Conservation (phyloP, 352 stramenopile species). For the Globisporangium paroecandrum region DNA sequence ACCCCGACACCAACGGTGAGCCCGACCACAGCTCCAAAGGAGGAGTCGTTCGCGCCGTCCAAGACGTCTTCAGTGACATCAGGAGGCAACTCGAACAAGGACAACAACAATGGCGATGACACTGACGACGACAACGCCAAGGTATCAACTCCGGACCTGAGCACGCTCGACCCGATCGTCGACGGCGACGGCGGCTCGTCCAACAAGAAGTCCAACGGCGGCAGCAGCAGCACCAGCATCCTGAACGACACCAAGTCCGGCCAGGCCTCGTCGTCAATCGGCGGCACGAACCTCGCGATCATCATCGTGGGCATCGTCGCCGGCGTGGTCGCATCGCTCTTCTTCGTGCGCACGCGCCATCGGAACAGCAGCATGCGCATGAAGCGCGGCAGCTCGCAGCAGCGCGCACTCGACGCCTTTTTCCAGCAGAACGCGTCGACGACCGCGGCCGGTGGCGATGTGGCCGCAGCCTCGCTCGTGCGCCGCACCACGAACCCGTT, state of each 20-base stretch:
- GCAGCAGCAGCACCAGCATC: constrained; percentile 12
- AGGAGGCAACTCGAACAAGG: not conserved
- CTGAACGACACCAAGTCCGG: constrained; percentile 22
- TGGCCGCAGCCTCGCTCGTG: not conserved
- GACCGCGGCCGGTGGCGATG: constrained; percentile 6
- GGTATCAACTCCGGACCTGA: constrained; percentile 15
- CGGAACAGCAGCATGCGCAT: constrained; percentile 22
- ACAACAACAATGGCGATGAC: not conserved
- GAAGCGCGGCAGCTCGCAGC: constrained; percentile 33
- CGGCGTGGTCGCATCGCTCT: constrained; percentile 43
- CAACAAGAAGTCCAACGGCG: constrained; percentile 11
- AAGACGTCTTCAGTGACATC: constrained; percentile 6
- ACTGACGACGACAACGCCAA: constrained; percentile 14
- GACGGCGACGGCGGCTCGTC: constrained; percentile 13
- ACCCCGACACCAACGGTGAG: constrained; percentile 7
- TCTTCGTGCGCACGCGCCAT: constrained; percentile 47
- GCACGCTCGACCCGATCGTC: constrained; percentile 39
- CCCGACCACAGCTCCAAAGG: constrained; percentile 15
- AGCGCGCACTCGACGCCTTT: constrained; percentile 49
- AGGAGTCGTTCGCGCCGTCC: constrained; percentile 15
- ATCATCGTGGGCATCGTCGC: constrained; percentile 47
- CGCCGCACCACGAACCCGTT: constrained; percentile 11
- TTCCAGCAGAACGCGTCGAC: constrained; percentile 48
- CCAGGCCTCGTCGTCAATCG: constrained; percentile 23
- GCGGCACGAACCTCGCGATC: constrained; percentile 34